Percentiles rank a stretch among this genome's conserved stretches.
phyloP scores from a whole-genome alignment of 805 yeast genomes.

The Wickerhamomyces pijperi region DNA sequence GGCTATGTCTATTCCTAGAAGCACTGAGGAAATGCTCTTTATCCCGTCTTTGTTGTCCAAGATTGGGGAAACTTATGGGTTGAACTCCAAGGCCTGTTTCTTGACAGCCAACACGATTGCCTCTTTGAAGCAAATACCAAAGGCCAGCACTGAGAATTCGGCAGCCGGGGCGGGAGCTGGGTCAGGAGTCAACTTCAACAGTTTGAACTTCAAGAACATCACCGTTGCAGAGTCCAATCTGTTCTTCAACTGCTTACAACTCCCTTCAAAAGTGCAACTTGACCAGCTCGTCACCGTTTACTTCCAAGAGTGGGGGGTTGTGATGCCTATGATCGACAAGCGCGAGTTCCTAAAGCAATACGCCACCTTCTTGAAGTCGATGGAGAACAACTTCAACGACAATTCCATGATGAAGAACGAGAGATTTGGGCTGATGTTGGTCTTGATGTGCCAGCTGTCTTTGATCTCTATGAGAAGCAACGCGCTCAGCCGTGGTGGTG shows the following conservation, averaged over 20 bases:
- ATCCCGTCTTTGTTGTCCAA: constrained; percentile 63
- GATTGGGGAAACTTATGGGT: constrained; percentile 61
- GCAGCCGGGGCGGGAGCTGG: not conserved
- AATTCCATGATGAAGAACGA: constrained; percentile 33
- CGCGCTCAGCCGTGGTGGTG: too few species aligned
- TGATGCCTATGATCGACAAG: constrained; percentile 60
- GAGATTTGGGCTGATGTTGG: constrained; percentile 40
- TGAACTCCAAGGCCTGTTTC: constrained; percentile 58
- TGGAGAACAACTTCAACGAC: constrained; percentile 33
- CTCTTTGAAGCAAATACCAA: constrained; percentile 43
- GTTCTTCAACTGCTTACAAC: constrained; percentile 31
- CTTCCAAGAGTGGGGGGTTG: constrained; percentile 69
- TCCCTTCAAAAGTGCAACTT: constrained; percentile 45
- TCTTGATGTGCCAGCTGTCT: constrained; percentile 39
- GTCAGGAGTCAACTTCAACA: constrained; percentile 20
- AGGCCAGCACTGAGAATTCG: constrained; percentile 7
- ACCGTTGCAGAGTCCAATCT: constrained; percentile 29
- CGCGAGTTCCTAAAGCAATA: constrained; percentile 58
- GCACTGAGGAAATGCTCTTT: constrained; percentile 69
- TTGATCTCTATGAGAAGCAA: constrained; percentile 19
- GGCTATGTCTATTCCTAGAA: constrained; percentile 64
- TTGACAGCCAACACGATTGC: constrained; percentile 65
- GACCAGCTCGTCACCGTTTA: constrained; percentile 60
- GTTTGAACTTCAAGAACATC: constrained; percentile 27
- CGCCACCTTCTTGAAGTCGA: constrained; percentile 29